phyloP scores from a whole-genome alignment of 495 filamentous ascomycete species.

The Trichoderma virens region DNA sequence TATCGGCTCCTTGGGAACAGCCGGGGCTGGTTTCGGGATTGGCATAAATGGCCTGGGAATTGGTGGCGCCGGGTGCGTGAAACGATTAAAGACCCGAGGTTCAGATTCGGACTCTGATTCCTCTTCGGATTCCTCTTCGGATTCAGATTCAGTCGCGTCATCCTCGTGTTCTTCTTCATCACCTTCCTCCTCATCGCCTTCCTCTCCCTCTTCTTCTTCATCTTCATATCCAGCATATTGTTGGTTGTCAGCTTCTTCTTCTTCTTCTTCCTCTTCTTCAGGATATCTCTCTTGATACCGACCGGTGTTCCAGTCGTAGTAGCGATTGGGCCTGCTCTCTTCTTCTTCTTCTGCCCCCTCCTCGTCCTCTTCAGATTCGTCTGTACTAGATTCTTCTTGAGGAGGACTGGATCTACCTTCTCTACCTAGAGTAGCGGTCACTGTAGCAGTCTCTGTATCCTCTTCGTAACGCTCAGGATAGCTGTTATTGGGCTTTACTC shows the following conservation, averaged over 20 bases:
- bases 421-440: neutral
- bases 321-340: constrained; percentile 23
- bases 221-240: constrained; percentile 19
- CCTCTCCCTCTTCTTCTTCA: constrained; percentile 27
- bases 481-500: neutral
- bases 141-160: constrained; percentile 20
- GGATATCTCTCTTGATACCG: neutral
- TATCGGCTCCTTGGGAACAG: constrained; percentile 19
- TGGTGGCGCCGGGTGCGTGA: constrained; percentile 13
- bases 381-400: constrained; percentile 13
- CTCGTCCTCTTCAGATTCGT: constrained; percentile 33
- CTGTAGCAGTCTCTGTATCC: neutral
- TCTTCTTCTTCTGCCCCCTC: too few relatives aligned
- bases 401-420: neutral
- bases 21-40: neutral
- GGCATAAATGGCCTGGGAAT: constrained; percentile 7
- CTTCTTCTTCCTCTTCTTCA: constrained; percentile 32
- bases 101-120: neutral
- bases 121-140: constrained; percentile 20
- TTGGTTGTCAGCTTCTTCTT: constrained; percentile 32
- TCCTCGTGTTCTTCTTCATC: constrained; percentile 21
- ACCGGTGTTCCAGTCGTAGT: constrained; percentile 12
- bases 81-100: constrained; percentile 11
- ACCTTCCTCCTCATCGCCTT: constrained; percentile 17
- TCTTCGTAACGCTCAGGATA: neutral